Evolutionary conservation across 2,329 filamentous ascomycete genomes (phyloP).

Genomic region (Colletotrichum falcatum): DNA sequence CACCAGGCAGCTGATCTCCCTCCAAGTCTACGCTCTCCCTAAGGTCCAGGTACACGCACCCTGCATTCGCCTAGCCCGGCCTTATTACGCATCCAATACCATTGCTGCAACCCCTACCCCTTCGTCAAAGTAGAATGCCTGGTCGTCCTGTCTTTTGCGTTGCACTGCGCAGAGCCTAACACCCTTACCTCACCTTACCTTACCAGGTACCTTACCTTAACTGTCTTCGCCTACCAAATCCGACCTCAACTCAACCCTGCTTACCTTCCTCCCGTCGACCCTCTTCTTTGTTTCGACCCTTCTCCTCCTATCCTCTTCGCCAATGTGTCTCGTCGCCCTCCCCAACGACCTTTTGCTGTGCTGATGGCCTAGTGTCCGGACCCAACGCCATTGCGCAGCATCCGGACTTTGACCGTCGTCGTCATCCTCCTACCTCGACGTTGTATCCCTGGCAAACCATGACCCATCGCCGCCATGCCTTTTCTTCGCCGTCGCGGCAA

Average conservation of each 20-base stretch:
- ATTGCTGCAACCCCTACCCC: slow-evolving; percentile 16
- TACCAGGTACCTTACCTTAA: slow-evolving; percentile 16
- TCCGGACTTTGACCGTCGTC: slow-evolving; percentile 16
- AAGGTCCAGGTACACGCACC: slow-evolving; percentile 1
- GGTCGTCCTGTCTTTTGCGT: slow-evolving; percentile 31
- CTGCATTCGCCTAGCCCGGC: slow-evolving; percentile 8
- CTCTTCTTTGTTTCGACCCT: slow-evolving; percentile 6
- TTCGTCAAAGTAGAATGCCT: slow-evolving; percentile 19
- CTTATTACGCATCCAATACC: slow-evolving; percentile 9
- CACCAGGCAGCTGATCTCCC: neutral
- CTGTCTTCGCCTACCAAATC: slow-evolving; percentile 19
- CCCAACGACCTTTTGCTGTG: slow-evolving; percentile 15
- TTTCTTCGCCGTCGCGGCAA: slow-evolving; percentile 72
- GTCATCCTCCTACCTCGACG: slow-evolving; percentile 30
- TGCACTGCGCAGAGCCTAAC: slow-evolving; percentile 28
- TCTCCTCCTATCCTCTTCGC: neutral
- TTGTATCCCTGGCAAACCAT: slow-evolving; percentile 46
- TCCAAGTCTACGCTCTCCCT: slow-evolving; percentile 3
- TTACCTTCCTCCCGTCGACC: slow-evolving; percentile 19
- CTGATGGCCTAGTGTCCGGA: slow-evolving; percentile 38
- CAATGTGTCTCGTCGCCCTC: slow-evolving; percentile 21
- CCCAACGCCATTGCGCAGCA: slow-evolving; percentile 29
- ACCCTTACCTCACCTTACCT: slow-evolving; percentile 14
- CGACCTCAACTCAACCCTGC: slow-evolving; percentile 1
- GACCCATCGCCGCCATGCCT: slow-evolving; percentile 63